Evolutionary conservation across 768 basidiomycete genomes (phyloP), one percentile per base, ranked within the genome.

Genomic region (Trametes sanguinea): DNA sequence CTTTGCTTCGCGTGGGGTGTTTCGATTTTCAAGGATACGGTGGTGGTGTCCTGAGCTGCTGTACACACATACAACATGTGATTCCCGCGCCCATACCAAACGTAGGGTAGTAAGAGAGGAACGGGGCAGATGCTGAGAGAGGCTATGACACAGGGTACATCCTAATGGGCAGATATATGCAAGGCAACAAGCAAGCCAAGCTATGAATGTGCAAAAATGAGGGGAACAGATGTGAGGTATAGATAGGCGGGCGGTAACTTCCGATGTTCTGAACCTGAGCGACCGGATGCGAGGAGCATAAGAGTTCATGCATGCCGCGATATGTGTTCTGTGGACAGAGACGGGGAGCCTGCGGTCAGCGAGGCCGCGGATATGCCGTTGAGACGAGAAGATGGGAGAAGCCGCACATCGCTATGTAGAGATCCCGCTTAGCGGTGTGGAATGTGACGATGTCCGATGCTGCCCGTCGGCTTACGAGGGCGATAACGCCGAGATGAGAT

Each of bases 31-130:
- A 22, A 22, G 22, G 22, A 22, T 22, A 37, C 35, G 35, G 35
- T 37, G 11, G 6, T 37, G 35, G 35, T 37, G 35, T 6, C 35
- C 22, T 22, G 35, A 37, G 11, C 35, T 37, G 35, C 35, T 22
- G 22, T 22, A 59, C 47, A 22, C 51, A 59, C 57, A 59, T 59
- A 59, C 57, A 51, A 59, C 50, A 59, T 51, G 42, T 32, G 33
- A 59, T 52, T 59, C 57, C 57, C 29, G 57, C 17, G 50, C 50
- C 32, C 50, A 29, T 44, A 13, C 45, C 17, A 17, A 17, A 27
- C 27, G 27, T 46, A 27, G 17, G 22, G 35, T 37, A 37, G 35
- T 10, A 27, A 46, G 45, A 10, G 45, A 11, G 13, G 29, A 32
- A 8, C 17, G 46, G 27, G 27, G 48, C 17, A 13, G 50, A 5